Conservation (phyloP, 139 green algal species). For the Haematococcus sp. region DNA sequence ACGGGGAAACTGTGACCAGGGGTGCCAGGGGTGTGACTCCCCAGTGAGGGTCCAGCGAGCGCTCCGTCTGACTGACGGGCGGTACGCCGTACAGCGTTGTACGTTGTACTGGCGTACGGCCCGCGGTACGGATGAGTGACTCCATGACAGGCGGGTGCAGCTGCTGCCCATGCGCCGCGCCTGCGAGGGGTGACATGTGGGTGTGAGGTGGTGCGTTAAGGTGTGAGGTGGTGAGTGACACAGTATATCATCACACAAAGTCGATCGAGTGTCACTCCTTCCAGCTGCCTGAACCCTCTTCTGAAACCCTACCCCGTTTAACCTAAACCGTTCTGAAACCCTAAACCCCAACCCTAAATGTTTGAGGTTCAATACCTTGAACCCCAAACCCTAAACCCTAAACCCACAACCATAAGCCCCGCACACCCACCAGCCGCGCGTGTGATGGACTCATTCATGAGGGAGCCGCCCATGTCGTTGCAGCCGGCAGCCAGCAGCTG, state of each 20-base stretch:
- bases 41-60: constrained; percentile 10
- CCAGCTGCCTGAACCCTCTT: too few relatives aligned
- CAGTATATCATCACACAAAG: background rate
- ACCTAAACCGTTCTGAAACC: too few relatives aligned
- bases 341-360: too few relatives aligned
- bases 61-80: constrained; percentile 16
- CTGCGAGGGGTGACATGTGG: constrained; percentile 25
- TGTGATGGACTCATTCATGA: constrained; percentile 95
- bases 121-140: constrained; percentile 59
- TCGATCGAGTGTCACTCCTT: too few relatives aligned
- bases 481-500: constrained; percentile 72
- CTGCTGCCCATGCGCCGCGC: constrained; percentile 75
- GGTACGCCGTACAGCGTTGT: constrained; percentile 76
- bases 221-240: too few relatives aligned
- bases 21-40: constrained; percentile 14
- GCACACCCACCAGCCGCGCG: constrained; percentile 58
- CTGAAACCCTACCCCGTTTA: too few relatives aligned
- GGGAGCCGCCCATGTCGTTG: constrained; percentile 89
- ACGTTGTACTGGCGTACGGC: constrained; percentile 55
- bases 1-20: background rate
- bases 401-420: background rate
- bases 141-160: constrained; percentile 68
- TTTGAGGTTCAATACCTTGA: too few relatives aligned
- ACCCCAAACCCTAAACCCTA: too few relatives aligned
- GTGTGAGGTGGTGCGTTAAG: too few relatives aligned